A percentile compares a stretch with the other conserved stretches of the same genome.
Conservation (phyloP, 768 basidiomycete species). For the Tephrocybe sp. region DNA sequence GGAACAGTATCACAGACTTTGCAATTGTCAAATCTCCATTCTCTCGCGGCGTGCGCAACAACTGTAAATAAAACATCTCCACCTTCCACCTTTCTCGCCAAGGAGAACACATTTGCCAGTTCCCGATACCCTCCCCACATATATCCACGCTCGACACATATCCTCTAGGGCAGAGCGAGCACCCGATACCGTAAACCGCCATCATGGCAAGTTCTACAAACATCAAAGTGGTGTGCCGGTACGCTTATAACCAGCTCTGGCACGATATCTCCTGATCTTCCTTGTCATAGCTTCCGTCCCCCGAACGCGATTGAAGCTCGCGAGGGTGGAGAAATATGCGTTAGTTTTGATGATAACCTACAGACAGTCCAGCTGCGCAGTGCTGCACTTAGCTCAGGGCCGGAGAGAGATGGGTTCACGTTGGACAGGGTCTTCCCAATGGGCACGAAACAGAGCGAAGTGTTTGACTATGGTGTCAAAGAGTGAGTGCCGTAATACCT, state of each 20-base stretch:
- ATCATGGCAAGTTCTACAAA: constrained; percentile 76
- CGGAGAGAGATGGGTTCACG: constrained; percentile 96
- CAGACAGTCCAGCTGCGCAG: constrained; percentile 81
- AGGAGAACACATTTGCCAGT: constrained; percentile 13
- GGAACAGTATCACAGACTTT: not conserved
- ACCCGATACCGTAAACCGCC: constrained; percentile 20
- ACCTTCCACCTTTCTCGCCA: constrained; percentile 12
- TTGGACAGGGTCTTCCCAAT: constrained; percentile 97
- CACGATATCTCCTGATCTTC: constrained; percentile 13
- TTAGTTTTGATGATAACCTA: constrained; percentile 82
- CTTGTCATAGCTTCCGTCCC: constrained; percentile 77
- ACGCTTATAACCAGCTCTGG: constrained; percentile 28
- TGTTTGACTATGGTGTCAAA: constrained; percentile 98
- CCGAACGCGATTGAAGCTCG: constrained; percentile 87
- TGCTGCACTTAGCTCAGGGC: constrained; percentile 65
- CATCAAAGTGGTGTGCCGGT: constrained; percentile 99
- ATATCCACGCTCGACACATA: constrained; percentile 7
- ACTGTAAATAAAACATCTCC: constrained; percentile 20
- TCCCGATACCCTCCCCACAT: constrained; percentile 14
- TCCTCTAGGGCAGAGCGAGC: constrained; percentile 18
- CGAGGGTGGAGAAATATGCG: constrained; percentile 87
- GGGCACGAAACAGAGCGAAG: constrained; percentile 85
- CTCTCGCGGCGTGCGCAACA: constrained; percentile 29
- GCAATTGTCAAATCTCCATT: constrained; percentile 1
- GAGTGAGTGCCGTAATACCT: constrained; percentile 57